Percentiles rank a stretch among this genome's conserved stretches.
Conservation (phyloP, 495 filamentous ascomycete genomes). For the Peziza echinospora region DNA sequence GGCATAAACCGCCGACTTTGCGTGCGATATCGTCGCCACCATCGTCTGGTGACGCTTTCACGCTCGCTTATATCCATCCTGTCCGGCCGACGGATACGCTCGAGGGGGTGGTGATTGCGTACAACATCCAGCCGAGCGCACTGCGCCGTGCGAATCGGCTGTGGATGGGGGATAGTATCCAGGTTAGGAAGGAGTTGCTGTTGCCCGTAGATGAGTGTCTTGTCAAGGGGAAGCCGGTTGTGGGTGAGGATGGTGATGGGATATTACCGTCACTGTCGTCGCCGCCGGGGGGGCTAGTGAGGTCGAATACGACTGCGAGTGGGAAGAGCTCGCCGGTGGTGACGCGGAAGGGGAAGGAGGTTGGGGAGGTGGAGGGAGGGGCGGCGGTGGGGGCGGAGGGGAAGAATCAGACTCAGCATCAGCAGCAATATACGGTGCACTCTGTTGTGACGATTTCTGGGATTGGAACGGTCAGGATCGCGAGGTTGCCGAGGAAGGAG, state of each 20-base stretch:
- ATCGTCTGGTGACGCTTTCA: not conserved
- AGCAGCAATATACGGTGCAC: conserved; percentile 10
- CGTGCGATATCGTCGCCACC: not conserved
- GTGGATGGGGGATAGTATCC: conserved; percentile 81
- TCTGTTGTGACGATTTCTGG: conserved; percentile 21
- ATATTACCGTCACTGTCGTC: conserved; percentile 23
- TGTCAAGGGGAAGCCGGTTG: conserved; percentile 48
- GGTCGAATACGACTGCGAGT: conserved; percentile 1
- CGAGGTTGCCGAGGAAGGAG: conserved; percentile 54
- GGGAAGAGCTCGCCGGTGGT: conserved; percentile 13
- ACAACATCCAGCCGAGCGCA: conserved; percentile 56
- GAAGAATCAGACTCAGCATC: no score
- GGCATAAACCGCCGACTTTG: not conserved
- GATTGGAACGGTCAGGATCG: conserved; percentile 55
- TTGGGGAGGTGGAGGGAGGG: conserved; percentile 5
- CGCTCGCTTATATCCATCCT: conserved; percentile 69
- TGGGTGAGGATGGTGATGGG: conserved; percentile 14
- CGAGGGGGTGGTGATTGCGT: conserved; percentile 72
- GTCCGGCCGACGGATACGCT: conserved; percentile 67
- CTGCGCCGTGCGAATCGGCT: conserved; percentile 77
- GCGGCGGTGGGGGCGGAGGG: conserved; percentile 12
- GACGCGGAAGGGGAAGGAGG: conserved; percentile 6
- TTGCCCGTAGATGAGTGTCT: conserved; percentile 80
- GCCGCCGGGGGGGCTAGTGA: conserved; percentile 6
- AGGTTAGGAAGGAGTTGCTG: conserved; percentile 56